Percentiles rank a stretch among this genome's conserved stretches.
phyloP scores from a whole-genome alignment of 2,329 filamentous ascomycete genomes.

The Verticillium klebahnii region DNA sequence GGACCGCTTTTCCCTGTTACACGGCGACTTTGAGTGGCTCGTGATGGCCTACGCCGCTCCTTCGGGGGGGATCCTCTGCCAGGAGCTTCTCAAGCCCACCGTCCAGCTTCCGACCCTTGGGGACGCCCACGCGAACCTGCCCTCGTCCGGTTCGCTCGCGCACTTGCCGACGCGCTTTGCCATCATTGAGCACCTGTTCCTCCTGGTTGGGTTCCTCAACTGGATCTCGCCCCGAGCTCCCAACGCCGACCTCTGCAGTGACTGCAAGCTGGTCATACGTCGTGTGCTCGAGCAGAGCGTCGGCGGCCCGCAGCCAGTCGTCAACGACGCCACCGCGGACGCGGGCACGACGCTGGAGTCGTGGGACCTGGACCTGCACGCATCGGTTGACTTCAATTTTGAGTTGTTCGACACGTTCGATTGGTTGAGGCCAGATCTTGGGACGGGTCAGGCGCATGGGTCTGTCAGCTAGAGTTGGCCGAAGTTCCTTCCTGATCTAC shows the following conservation, averaged over 20 bases:
- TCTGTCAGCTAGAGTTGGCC: too few species aligned
- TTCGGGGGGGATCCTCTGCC: conserved; percentile 43
- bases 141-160: conserved; percentile 22
- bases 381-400: conserved; percentile 35
- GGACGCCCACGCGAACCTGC: conserved; percentile 16
- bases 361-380: conserved; percentile 28
- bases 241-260: conserved; percentile 41
- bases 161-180: background rate
- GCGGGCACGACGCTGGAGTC: conserved; percentile 9
- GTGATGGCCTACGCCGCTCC: conserved; percentile 46
- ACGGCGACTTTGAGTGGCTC: conserved; percentile 44
- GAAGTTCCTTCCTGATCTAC: too few species aligned
- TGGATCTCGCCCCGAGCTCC: conserved; percentile 44
- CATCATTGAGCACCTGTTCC: conserved; percentile 47
- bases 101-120: background rate
- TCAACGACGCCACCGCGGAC: background rate
- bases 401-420: conserved; percentile 45
- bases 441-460: too few species aligned
- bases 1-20: conserved; percentile 36
- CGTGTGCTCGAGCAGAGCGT: conserved; percentile 41
- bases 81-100: conserved; percentile 36
- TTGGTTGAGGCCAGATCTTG: conserved; percentile 29
- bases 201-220: conserved; percentile 45
- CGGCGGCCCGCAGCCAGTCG: conserved; percentile 13
- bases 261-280: conserved; percentile 42